Conservation (phyloP, 2,329 filamentous ascomycete genomes). For the Epichloe scottii region DNA sequence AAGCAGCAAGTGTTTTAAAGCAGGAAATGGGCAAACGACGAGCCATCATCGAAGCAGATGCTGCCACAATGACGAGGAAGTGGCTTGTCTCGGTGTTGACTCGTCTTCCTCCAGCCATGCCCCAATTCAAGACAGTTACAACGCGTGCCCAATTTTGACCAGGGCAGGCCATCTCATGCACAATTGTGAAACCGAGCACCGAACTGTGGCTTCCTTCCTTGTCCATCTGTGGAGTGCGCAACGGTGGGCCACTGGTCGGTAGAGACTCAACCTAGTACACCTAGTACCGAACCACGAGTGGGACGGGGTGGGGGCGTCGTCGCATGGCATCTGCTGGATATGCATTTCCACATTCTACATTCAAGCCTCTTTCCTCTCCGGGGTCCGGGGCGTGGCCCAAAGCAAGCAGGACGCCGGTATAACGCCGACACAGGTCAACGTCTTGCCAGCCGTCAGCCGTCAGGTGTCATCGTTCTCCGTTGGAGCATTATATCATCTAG, state of each 20-base stretch:
- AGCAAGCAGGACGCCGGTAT: background rate
- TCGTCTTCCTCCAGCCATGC: background rate
- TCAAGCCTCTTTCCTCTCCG: background rate
- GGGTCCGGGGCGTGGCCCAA: background rate
- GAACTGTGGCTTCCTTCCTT: background rate
- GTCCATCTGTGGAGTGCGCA: background rate
- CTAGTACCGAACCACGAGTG: background rate
- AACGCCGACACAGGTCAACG: slow-evolving; percentile 1
- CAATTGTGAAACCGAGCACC: background rate
- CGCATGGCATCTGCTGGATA: slow-evolving; percentile 2
- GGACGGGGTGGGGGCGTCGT: background rate
- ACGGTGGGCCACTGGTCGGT: background rate
- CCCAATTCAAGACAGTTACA: background rate
- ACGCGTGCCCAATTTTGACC: background rate
- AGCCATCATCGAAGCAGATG: background rate
- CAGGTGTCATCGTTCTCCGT: background rate
- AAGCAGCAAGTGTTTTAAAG: background rate
- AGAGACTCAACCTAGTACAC: background rate
- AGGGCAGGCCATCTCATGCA: background rate
- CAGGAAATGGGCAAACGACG: background rate
- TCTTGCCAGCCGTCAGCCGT: background rate
- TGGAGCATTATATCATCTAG: background rate
- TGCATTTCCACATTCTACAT: background rate
- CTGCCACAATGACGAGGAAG: background rate
- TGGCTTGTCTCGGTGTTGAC: background rate